These are phyloP conservation scores for Komagataella kurtzmanii DNA, from an alignment of 805 yeast species.

Conservation along the genomic window DNA sequence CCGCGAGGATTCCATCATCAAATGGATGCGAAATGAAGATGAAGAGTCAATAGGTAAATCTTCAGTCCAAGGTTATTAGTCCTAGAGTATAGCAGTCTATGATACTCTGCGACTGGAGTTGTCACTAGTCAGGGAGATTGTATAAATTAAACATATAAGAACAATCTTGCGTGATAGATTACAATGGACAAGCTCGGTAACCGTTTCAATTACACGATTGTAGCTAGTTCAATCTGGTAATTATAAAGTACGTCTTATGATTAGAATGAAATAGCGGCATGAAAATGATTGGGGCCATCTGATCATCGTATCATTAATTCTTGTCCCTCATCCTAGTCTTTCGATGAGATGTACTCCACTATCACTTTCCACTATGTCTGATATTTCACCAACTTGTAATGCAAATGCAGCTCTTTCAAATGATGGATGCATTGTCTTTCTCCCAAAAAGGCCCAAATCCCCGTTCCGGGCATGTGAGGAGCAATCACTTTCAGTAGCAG, in stretches of 20 bases:
- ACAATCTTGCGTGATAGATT: too few species aligned
- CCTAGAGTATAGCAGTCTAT: not conserved
- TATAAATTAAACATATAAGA: too few species aligned
- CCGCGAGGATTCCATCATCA: not conserved
- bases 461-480: constrained; percentile 80
- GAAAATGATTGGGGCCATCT: not conserved
- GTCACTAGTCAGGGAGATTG: too few species aligned
- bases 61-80: not conserved
- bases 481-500: constrained; percentile 79
- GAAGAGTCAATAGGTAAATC: too few species aligned
- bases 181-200: too few species aligned
- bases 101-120: too few species aligned
- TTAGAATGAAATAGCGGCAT: not conserved
- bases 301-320: not conserved
- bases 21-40: too few species aligned
- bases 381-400: constrained; percentile 70
- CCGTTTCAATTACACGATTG: too few species aligned
- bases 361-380: constrained; percentile 76
- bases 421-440: constrained; percentile 90
- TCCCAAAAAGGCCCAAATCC: constrained; percentile 80
- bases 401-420: constrained; percentile 83
- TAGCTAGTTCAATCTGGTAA: too few species aligned
- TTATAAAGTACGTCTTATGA: too few species aligned
- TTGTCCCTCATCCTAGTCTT: constrained; percentile 48
- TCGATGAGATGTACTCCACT: constrained; percentile 85